Percentiles rank a stretch among this genome's conserved stretches.
These are phyloP conservation scores for Vaccinium vitisidaea DNA, from an alignment of 148 eudicot species.

Conservation along the genomic window DNA sequence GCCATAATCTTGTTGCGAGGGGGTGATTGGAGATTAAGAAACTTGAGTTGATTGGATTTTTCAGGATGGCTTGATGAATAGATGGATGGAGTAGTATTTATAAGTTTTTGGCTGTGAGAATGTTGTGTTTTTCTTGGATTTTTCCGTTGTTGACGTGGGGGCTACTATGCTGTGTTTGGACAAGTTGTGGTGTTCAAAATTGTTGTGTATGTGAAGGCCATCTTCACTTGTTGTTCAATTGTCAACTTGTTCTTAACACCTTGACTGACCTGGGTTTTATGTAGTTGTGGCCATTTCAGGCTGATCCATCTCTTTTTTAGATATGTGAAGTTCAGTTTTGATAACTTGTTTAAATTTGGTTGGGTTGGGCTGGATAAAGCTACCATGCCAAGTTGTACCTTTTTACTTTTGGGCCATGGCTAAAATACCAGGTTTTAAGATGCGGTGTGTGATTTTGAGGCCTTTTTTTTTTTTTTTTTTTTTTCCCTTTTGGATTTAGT, in stretches of 20 bases:
- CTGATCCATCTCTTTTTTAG: not conserved
- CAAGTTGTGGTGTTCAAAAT: not conserved
- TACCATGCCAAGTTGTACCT: no score
- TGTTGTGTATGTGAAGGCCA: slow-evolving; percentile 37
- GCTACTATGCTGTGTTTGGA: slow-evolving; percentile 35
- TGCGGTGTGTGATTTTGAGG: no score
- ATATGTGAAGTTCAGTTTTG: not conserved
- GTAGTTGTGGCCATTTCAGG: not conserved
- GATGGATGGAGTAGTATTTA: slow-evolving; percentile 26
- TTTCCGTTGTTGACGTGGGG: slow-evolving; percentile 38
- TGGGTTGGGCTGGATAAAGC: not conserved
- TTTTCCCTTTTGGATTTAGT: no score
- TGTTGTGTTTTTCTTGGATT: slow-evolving; percentile 13
- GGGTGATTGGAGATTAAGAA: slow-evolving; percentile 6
- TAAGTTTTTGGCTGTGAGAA: not conserved
- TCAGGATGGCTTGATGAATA: not conserved
- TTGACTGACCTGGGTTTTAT: not conserved
- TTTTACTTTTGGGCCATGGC: no score
- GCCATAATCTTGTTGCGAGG: slow-evolving; percentile 35
- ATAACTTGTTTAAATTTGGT: not conserved
- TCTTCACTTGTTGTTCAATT: slow-evolving; percentile 14
- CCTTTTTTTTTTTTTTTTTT: no score
- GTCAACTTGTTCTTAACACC: not conserved
- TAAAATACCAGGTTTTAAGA: no score
- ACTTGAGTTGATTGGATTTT: not conserved